phyloP scores from a whole-genome alignment of 208 protist genomes.

The Plasmodiophora brassicae region DNA sequence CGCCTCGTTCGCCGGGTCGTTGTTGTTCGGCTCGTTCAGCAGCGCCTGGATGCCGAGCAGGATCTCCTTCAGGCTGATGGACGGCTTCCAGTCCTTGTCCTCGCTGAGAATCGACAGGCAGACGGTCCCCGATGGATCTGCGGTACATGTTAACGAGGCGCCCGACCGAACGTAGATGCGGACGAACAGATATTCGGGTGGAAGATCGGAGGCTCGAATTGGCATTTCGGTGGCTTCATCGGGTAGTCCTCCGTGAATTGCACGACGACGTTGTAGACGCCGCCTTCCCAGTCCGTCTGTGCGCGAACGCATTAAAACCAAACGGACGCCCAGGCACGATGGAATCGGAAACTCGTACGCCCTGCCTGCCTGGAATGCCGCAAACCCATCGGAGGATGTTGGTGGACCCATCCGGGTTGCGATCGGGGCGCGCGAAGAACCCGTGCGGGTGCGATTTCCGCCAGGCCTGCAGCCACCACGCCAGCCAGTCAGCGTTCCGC shows the following conservation, averaged over 20 bases:
- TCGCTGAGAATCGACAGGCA: constrained; percentile 97
- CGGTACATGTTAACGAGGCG: too few species aligned
- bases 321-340: neutral
- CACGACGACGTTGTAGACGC: constrained; percentile 83
- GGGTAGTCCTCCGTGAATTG: constrained; percentile 96
- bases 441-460: constrained; percentile 38
- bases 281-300: constrained; percentile 85
- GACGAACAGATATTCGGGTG: constrained; percentile 84
- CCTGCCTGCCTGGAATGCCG: constrained; percentile 38
- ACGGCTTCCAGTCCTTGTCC: constrained; percentile 96
- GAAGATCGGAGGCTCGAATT: constrained; percentile 89
- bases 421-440: constrained; percentile 37
- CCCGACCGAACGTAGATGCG: too few species aligned
- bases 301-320: neutral
- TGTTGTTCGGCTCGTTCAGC: constrained; percentile 89
- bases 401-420: constrained; percentile 27
- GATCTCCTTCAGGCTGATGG: constrained; percentile 93
- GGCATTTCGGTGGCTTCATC: constrained; percentile 92
- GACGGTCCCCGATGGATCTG: constrained; percentile 61
- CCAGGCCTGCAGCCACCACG: neutral
- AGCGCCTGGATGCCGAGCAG: constrained; percentile 96
- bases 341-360: constrained; percentile 10
- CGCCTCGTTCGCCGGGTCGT: constrained; percentile 94
- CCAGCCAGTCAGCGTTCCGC: neutral
- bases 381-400: constrained; percentile 38